phyloP scores from a whole-genome alignment of 441 rosid species.

The Aleurites moluccanus region DNA sequence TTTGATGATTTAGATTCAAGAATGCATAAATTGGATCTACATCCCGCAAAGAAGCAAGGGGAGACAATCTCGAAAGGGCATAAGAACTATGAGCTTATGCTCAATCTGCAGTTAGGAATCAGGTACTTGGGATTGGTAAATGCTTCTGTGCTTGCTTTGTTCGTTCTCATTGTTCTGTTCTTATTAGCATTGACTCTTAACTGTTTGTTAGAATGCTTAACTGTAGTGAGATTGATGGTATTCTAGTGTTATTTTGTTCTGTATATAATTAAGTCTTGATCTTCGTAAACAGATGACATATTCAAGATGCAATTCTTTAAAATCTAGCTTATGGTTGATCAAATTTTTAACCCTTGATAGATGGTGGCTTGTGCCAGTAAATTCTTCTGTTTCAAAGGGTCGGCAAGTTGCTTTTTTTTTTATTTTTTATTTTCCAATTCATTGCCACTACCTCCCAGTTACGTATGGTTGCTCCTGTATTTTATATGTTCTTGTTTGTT shows the following conservation, averaged over 20 bases:
- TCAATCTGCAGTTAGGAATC: conserved; percentile 93
- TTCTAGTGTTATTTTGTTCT: background rate
- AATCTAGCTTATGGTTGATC: background rate
- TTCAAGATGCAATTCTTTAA: background rate
- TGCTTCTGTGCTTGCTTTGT: conserved; percentile 17
- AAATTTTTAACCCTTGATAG: background rate
- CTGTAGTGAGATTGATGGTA: background rate
- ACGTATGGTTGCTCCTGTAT: background rate
- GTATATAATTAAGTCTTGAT: background rate
- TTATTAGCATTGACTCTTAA: background rate
- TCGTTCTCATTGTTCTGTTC: conserved; percentile 12
- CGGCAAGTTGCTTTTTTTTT: background rate
- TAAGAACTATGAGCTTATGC: conserved; percentile 96
- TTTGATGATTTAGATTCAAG: conserved; percentile 40
- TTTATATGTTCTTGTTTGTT: background rate
- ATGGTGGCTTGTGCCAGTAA: background rate
- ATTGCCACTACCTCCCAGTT: background rate
- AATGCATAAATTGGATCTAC: conserved; percentile 39
- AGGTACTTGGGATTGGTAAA: conserved; percentile 47
- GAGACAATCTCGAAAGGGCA: conserved; percentile 86
- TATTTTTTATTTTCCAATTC: too few species aligned
- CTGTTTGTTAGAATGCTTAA: background rate
- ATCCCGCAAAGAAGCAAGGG: conserved; percentile 70
- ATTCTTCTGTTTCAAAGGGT: background rate
- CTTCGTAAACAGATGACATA: background rate